A percentile compares a stretch with the other conserved stretches of the same genome.
Conservation (phyloP, 352 stramenopile species). For the Pythium scleroteichum region DNA sequence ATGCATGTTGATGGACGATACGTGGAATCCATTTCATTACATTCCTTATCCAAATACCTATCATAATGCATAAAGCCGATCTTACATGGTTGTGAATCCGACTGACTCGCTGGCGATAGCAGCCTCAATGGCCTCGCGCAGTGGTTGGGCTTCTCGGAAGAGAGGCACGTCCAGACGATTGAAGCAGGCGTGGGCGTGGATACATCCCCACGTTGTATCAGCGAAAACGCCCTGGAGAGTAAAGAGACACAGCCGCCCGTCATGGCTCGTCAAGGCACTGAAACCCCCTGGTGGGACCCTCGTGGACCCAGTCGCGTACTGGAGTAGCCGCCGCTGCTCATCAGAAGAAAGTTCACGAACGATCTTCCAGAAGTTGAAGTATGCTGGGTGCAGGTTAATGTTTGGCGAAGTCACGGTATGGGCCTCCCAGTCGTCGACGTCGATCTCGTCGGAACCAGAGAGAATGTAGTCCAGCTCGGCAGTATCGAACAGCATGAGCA, state of each 20-base stretch:
- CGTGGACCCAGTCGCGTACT: constrained; percentile 41
- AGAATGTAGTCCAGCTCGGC: constrained; percentile 93
- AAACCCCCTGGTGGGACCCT: constrained; percentile 35
- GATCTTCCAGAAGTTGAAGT: constrained; percentile 33
- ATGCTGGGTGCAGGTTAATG: constrained; percentile 6
- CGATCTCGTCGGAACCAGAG: constrained; percentile 89
- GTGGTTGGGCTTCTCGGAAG: constrained; percentile 1
- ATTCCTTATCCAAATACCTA: not conserved
- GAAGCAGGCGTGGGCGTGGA: constrained; percentile 13
- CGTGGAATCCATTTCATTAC: not conserved
- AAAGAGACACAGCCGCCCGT: constrained; percentile 30
- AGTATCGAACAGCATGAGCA: constrained; percentile 92
- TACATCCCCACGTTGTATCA: constrained; percentile 5
- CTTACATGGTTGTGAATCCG: constrained; percentile 19
- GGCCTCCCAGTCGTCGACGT: constrained; percentile 89
- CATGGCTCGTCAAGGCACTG: constrained; percentile 27
- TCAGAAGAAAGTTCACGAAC: constrained; percentile 47
- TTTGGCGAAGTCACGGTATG: constrained; percentile 43
- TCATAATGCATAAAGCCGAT: not conserved
- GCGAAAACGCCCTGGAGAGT: constrained; percentile 6
- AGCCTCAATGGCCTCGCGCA: constrained; percentile 18
- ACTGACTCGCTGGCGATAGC: constrained; percentile 14
- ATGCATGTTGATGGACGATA: not conserved
- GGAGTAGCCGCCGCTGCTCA: constrained; percentile 32
- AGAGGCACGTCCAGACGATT: constrained; percentile 7